Evolutionary conservation across 352 stramenopile species (phyloP), one percentile per base, ranked within the genome.

Genomic region (Pythium pyrilobum): DNA sequence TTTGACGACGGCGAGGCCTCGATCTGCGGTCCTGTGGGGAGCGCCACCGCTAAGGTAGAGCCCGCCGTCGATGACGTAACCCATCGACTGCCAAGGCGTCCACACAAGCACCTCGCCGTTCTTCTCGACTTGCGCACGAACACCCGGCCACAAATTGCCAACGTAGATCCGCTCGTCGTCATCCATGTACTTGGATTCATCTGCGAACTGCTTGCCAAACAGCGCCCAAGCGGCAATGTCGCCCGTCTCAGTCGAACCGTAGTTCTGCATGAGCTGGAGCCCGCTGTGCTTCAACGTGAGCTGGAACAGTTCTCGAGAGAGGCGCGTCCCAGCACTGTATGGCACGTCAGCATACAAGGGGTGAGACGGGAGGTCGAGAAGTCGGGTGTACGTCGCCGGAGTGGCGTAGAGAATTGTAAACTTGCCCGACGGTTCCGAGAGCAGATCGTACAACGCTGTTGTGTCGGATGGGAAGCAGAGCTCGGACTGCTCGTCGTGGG

Each of bases 261-360:
- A 95, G 64, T 93, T 95, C 45, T 95, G 85, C 67, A 92, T 83
- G 43, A 95, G 29, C 15, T 51, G 40, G 20, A 93, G 57, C n/a
- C 81, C 81, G 41, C 73, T 92, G 15, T 84, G 56, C 29, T 72
- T 53, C 5, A 58, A 52, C 31, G 88, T 81, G 34, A 61, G 71
- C 28, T 65, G 31, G 41, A 89, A 87, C 18, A 95, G 59, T 39
- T 72, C 47, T 6, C 64, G 40, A 5, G 74, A 68, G n/a, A 95
- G 62, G 10, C 69, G 68, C 21, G 71, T 83, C 0, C 85, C 85
- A 29, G 85, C 85, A 39, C 75, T 89, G 52, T 85, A 95, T 5
- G 83, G 57, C 36, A 90, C 65, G 31, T 93, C 81, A 10, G 64
- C 76, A 60, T 86, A 57, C 27, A 95, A 69, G 27, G 58, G 61